Evolutionary conservation across 116 monocot genomes (phyloP).

Genomic region (Zostera marina): DNA sequence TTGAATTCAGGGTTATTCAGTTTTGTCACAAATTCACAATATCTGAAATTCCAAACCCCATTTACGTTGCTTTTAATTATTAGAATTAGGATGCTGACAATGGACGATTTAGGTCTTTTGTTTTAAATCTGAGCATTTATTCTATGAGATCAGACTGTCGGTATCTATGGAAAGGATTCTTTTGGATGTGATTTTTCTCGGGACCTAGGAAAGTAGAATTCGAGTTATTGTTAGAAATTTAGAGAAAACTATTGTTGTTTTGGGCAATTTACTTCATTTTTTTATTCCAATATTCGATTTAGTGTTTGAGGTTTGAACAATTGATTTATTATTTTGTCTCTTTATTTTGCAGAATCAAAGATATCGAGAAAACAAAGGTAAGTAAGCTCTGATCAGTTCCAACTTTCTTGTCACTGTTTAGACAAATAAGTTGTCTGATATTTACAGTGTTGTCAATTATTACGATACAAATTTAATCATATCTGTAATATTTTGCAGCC

Average conservation of each 20-base stretch:
- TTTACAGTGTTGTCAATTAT: neutral
- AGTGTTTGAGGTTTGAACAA: neutral
- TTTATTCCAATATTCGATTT: too few relatives aligned
- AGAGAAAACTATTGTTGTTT: too few relatives aligned
- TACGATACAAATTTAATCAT: neutral
- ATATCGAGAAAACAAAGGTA: conserved; percentile 69
- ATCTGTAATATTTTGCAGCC: conserved; percentile 38
- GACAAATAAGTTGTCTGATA: neutral
- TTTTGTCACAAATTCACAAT: too few relatives aligned
- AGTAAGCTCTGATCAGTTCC: conserved; percentile 8
- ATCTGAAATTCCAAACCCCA: too few relatives aligned
- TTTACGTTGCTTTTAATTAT: too few relatives aligned
- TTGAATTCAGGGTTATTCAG: neutral
- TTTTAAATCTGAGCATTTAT: too few relatives aligned
- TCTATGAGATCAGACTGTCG: too few relatives aligned
- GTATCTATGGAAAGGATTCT: neutral
- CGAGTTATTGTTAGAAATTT: neutral
- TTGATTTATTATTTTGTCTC: neutral
- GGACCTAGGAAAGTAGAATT: neutral
- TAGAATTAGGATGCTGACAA: too few relatives aligned
- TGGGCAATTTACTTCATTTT: neutral
- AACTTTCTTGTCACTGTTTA: too few relatives aligned
- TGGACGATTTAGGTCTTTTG: too few relatives aligned
- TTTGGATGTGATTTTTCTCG: neutral
- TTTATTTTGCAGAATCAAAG: conserved; percentile 65